Conservation (phyloP, 1,284 basidiomycete species). For the Exobasidium rhododendri region DNA sequence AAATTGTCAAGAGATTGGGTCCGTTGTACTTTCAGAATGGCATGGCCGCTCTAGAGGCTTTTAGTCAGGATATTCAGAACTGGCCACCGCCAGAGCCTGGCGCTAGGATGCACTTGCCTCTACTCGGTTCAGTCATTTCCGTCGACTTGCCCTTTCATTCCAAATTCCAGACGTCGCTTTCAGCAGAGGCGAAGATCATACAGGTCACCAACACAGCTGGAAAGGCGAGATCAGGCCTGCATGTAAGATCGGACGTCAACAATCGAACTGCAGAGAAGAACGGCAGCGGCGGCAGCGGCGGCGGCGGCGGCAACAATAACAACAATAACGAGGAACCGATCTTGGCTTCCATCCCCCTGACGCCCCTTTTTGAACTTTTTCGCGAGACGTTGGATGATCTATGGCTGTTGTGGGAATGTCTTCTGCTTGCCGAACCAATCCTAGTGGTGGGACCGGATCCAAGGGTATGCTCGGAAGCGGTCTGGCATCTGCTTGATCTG, state of each 20-base stretch:
- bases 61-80: constrained; percentile 34
- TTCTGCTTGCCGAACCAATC: constrained; percentile 70
- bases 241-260: constrained; percentile 5
- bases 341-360: constrained; percentile 71
- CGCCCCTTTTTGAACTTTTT: constrained; percentile 54
- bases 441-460: constrained; percentile 74
- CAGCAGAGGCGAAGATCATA: constrained; percentile 12
- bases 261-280: no score
- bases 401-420: constrained; percentile 69
- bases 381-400: constrained; percentile 65
- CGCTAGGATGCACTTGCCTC: constrained; percentile 35
- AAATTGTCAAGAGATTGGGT: constrained; percentile 69
- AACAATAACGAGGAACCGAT: constrained; percentile 59
- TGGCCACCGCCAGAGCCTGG: constrained; percentile 46
- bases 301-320: neutral
- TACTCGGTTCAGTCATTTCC: constrained; percentile 35
- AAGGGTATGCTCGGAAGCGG: constrained; percentile 78
- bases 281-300: no score
- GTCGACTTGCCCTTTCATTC: constrained; percentile 42
- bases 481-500: constrained; percentile 67
- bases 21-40: constrained; percentile 49
- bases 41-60: constrained; percentile 46
- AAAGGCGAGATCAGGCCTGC: constrained; percentile 2
- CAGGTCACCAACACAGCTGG: constrained; percentile 12
- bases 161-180: constrained; percentile 33